These are phyloP conservation scores for Enterocytospora artemiae DNA, from an alignment of 371 early-diverging fungal species.

Conservation along the genomic window DNA sequence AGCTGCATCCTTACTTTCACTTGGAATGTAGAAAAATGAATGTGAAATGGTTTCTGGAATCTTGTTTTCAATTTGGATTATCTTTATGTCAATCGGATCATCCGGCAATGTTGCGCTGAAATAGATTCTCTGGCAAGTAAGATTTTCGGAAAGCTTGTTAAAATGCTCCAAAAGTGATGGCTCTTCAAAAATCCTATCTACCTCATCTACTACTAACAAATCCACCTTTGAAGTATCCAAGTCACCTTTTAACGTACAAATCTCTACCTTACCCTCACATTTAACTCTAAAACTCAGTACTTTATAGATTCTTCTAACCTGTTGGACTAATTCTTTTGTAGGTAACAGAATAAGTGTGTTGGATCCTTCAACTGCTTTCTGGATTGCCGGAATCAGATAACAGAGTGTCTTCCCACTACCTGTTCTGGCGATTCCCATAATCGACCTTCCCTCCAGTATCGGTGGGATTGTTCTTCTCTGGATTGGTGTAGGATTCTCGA, in stretches of 20 bases:
- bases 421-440: conserved; percentile 88
- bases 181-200: conserved; percentile 58
- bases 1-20: conserved; percentile 37
- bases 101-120: conserved; percentile 57
- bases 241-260: conserved; percentile 22
- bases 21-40: conserved; percentile 47
- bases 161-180: conserved; percentile 37
- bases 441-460: conserved; percentile 81
- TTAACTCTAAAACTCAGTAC: conserved; percentile 35
- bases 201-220: conserved; percentile 57
- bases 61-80: conserved; percentile 42
- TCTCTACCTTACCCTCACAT: conserved; percentile 18
- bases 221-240: conserved; percentile 15
- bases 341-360: conserved; percentile 61
- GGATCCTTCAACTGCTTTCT: conserved; percentile 68
- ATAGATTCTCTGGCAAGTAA: conserved; percentile 48
- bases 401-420: conserved; percentile 96
- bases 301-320: conserved; percentile 36
- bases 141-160: conserved; percentile 31
- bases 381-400: conserved; percentile 79
- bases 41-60: conserved; percentile 38
- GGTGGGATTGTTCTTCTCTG: conserved; percentile 81
- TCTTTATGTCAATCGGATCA: conserved; percentile 14
- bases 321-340: conserved; percentile 53
- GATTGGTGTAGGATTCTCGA: conserved; percentile 76